phyloP scores from a whole-genome alignment of 78 protist species.

The Speleostelium caveatum region DNA sequence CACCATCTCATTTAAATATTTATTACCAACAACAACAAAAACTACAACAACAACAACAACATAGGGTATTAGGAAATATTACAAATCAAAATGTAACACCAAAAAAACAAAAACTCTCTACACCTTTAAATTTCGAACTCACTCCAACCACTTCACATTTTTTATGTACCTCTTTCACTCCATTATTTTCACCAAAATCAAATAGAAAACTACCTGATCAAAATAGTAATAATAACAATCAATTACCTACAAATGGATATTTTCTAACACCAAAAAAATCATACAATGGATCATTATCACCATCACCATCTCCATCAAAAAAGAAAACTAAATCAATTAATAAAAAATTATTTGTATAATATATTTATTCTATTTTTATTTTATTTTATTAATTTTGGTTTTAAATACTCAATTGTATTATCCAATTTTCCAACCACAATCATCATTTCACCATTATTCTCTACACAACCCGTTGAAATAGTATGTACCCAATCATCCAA shows the following conservation, averaged over 20 bases:
- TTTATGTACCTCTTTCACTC: background rate
- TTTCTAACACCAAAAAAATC: slow-evolving; percentile 12
- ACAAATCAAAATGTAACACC: background rate
- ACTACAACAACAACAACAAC: background rate
- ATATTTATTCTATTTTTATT: no score
- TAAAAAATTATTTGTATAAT: no score
- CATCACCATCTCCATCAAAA: no score
- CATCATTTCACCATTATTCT: slow-evolving; percentile 16
- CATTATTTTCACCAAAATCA: slow-evolving; percentile 27
- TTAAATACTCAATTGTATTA: slow-evolving; percentile 36
- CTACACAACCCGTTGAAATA: slow-evolving; percentile 9
- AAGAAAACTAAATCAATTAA: no score
- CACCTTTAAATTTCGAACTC: background rate
- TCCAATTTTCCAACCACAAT: slow-evolving; percentile 33
- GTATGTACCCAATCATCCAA: slow-evolving; percentile 72
- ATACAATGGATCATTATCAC: background rate
- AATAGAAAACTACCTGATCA: background rate
- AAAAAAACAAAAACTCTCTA: background rate
- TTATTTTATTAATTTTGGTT: background rate
- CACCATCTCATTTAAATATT: slow-evolving; percentile 44
- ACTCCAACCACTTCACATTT: background rate
- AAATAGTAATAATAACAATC: background rate
- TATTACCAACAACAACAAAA: background rate
- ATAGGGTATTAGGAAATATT: background rate
- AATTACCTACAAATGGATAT: background rate